A percentile compares a stretch with the other conserved stretches of the same genome.
Conservation (phyloP, 129 eudicot genomes). For the Oenanthe sinensis region DNA sequence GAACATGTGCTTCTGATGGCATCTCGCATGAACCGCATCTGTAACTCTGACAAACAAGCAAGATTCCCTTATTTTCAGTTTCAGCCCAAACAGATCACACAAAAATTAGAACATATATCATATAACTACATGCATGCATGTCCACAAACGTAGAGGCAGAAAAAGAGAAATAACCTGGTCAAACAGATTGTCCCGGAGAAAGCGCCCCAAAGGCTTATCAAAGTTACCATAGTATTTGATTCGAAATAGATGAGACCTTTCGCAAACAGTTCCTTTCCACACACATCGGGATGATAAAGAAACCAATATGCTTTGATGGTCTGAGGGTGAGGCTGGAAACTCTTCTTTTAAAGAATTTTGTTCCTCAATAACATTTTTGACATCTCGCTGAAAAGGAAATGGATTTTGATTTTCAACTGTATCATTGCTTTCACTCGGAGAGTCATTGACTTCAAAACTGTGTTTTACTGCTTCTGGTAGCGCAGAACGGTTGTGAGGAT, state of each 20-base stretch:
- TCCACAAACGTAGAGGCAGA: slow-evolving; percentile 3
- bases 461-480: slow-evolving; percentile 7
- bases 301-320: slow-evolving; percentile 90
- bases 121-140: slow-evolving; percentile 5
- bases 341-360: slow-evolving; percentile 53
- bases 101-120: neutral
- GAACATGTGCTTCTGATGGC: slow-evolving; percentile 98
- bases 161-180: slow-evolving; percentile 51
- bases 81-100: neutral
- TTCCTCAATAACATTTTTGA: slow-evolving; percentile 30
- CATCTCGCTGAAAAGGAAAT: slow-evolving; percentile 29
- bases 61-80: slow-evolving; percentile 7
- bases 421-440: slow-evolving; percentile 16
- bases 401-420: slow-evolving; percentile 20
- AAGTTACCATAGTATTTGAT: slow-evolving; percentile 86
- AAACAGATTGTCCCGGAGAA: slow-evolving; percentile 78
- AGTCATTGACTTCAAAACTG: slow-evolving; percentile 13
- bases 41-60: slow-evolving; percentile 51
- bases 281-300: slow-evolving; percentile 90
- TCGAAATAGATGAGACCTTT: slow-evolving; percentile 86
- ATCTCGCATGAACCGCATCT: slow-evolving; percentile 76
- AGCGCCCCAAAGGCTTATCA: slow-evolving; percentile 95
- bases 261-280: slow-evolving; percentile 99
- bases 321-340: slow-evolving; percentile 89
- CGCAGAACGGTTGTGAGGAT: slow-evolving; percentile 24